These are phyloP conservation scores for Micractinium conductrix DNA, from an alignment of 139 green algal genomes.

Conservation along the genomic window DNA sequence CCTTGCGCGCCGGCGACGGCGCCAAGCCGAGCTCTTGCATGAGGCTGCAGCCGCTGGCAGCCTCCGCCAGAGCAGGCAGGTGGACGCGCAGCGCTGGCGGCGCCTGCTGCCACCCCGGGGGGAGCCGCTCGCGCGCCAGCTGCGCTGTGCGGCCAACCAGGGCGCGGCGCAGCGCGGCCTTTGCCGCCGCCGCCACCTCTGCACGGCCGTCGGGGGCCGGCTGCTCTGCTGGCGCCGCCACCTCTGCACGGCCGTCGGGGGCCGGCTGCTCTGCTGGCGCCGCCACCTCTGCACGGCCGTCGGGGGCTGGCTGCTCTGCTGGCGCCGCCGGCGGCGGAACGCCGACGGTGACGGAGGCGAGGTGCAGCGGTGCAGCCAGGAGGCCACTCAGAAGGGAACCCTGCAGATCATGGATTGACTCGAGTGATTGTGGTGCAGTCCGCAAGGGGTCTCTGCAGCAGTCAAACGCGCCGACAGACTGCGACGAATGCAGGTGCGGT, in stretches of 20 bases:
- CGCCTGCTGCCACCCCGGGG: not conserved
- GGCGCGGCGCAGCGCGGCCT: slow-evolving; percentile 15
- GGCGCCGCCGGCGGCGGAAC: not conserved
- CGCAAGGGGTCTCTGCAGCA: too few species aligned
- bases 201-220: not conserved
- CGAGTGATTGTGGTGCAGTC: too few species aligned
- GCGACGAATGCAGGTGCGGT: too few species aligned
- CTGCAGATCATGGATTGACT: slow-evolving; percentile 47
- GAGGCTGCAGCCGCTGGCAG: not conserved
- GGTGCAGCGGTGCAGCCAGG: slow-evolving; percentile 69
- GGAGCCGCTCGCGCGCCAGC: not conserved
- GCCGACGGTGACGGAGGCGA: slow-evolving; percentile 58
- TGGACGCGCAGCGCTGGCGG: slow-evolving; percentile 5
- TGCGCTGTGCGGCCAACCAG: slow-evolving; percentile 8
- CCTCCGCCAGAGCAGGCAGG: not conserved
- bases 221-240: not conserved
- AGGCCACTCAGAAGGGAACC: slow-evolving; percentile 70
- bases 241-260: not conserved
- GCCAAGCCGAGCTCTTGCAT: slow-evolving; percentile 3
- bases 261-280: not conserved
- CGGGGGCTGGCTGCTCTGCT: not conserved
- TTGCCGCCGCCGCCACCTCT: not conserved
- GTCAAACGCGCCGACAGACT: too few species aligned
- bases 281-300: not conserved
- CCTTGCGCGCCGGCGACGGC: not conserved